Percentiles rank a stretch among this genome's conserved stretches.
phyloP scores from a whole-genome alignment of 2,329 filamentous ascomycete species.

The Scopulariopsis brevicaulis region DNA sequence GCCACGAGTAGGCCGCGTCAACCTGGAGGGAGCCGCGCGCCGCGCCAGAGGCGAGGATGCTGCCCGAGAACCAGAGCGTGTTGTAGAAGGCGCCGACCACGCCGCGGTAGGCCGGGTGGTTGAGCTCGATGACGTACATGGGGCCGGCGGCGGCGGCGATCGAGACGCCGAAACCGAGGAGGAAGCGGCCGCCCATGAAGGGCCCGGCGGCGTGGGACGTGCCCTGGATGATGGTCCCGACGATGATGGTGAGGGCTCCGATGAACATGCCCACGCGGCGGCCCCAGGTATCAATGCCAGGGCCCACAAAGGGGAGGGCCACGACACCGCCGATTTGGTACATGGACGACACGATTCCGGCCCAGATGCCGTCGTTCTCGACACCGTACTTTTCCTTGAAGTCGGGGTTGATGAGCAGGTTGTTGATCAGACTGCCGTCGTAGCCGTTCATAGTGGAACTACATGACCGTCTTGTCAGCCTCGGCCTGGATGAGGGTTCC shows the following conservation, averaged over 20 bases:
- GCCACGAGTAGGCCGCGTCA: constrained; percentile 24
- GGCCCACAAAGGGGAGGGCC: constrained; percentile 32
- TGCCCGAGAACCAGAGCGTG: constrained; percentile 29
- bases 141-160: constrained; percentile 49
- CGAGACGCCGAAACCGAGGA: constrained; percentile 45
- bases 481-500: neutral
- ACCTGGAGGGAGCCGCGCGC: constrained; percentile 29
- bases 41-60: constrained; percentile 33
- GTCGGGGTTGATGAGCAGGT: constrained; percentile 27
- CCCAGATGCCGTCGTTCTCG: constrained; percentile 30
- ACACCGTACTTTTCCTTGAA: constrained; percentile 27
- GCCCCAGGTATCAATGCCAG: constrained; percentile 32
- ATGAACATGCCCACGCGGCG: constrained; percentile 32
- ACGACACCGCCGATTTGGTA: constrained; percentile 39
- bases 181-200: constrained; percentile 45
- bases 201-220: constrained; percentile 26
- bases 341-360: constrained; percentile 37
- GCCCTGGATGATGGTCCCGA: constrained; percentile 17
- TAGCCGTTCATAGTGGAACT: constrained; percentile 38
- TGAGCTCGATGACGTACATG: constrained; percentile 51
- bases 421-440: constrained; percentile 38
- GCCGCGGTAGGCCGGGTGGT: constrained; percentile 51
- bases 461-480: constrained; percentile 12
- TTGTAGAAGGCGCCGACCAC: constrained; percentile 46
- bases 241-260: constrained; percentile 27